Evolutionary conservation across 129 eudicot genomes (phyloP).

Genomic region (Heracleum sosnowskyi): DNA sequence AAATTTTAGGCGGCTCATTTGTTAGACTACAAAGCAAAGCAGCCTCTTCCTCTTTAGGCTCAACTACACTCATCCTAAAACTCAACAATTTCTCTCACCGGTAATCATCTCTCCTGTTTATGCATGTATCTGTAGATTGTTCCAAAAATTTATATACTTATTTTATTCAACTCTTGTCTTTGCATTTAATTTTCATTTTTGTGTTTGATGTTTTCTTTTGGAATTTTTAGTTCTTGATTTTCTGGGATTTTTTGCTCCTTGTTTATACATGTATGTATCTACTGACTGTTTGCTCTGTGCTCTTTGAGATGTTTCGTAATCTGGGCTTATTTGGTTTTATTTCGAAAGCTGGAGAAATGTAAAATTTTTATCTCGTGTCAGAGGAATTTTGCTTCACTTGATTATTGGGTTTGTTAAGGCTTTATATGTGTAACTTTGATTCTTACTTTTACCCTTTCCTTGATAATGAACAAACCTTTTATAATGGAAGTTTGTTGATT

Average conservation of each 20-base stretch:
- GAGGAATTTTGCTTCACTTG: neutral
- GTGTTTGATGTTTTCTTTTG: neutral
- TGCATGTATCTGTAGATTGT: too few relatives aligned
- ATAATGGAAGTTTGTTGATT: too few relatives aligned
- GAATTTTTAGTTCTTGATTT: neutral
- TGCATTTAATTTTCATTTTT: too few relatives aligned
- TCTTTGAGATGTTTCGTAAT: neutral
- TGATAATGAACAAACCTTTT: too few relatives aligned
- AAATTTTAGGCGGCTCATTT: neutral
- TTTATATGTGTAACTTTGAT: too few relatives aligned
- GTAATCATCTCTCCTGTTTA: neutral
- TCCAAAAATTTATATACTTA: too few relatives aligned
- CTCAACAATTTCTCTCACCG: neutral
- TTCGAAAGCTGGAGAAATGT: neutral
- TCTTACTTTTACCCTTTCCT: too few relatives aligned
- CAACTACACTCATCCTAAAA: neutral
- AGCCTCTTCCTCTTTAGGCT: neutral
- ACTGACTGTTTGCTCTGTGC: neutral
- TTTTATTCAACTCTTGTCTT: too few relatives aligned
- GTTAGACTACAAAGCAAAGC: neutral
- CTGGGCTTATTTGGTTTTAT: neutral
- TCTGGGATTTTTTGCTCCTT: neutral
- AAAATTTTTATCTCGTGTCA: neutral
- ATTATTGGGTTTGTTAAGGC: neutral
- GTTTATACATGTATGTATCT: too few relatives aligned